These are phyloP conservation scores for Yarrowia sp. DNA, from an alignment of 805 yeast genomes.

Conservation along the genomic window DNA sequence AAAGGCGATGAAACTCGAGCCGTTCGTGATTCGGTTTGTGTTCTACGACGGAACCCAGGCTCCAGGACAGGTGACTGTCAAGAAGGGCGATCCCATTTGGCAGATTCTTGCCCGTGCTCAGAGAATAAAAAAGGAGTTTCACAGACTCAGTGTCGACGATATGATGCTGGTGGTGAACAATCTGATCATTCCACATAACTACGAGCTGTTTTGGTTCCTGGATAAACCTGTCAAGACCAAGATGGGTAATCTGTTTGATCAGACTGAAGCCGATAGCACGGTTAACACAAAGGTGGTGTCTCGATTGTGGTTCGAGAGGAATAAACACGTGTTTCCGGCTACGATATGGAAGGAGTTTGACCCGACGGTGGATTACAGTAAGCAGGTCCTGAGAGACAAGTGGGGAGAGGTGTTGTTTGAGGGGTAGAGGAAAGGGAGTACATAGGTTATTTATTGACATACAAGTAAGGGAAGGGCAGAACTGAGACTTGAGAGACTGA, in stretches of 20 bases:
- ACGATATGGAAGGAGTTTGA: conserved; percentile 47
- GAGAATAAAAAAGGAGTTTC: conserved; percentile 44
- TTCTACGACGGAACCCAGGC: conserved; percentile 45
- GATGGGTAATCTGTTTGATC: conserved; percentile 46
- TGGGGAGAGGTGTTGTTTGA: conserved; percentile 42
- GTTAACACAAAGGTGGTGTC: conserved; percentile 45
- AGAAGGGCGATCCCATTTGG: conserved; percentile 47
- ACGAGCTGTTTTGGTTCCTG: conserved; percentile 46
- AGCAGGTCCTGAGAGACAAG: conserved; percentile 44
- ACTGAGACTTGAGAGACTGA: no score
- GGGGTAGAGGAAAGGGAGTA: background rate
- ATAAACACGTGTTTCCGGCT: conserved; percentile 48
- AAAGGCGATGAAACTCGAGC: conserved; percentile 42
- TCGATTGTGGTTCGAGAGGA: conserved; percentile 46
- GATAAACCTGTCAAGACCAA: conserved; percentile 44
- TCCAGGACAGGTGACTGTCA: conserved; percentile 43
- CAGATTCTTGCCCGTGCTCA: conserved; percentile 45
- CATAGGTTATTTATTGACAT: background rate
- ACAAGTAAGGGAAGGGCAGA: no score
- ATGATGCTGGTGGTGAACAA: conserved; percentile 46
- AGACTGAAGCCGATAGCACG: conserved; percentile 39
- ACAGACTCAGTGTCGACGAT: conserved; percentile 47
- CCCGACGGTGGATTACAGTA: conserved; percentile 46
- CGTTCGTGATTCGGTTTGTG: conserved; percentile 43
- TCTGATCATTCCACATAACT: conserved; percentile 49